Conservation (phyloP, 371 early-diverging fungal genomes). For the Saksenaea vasiformis region DNA sequence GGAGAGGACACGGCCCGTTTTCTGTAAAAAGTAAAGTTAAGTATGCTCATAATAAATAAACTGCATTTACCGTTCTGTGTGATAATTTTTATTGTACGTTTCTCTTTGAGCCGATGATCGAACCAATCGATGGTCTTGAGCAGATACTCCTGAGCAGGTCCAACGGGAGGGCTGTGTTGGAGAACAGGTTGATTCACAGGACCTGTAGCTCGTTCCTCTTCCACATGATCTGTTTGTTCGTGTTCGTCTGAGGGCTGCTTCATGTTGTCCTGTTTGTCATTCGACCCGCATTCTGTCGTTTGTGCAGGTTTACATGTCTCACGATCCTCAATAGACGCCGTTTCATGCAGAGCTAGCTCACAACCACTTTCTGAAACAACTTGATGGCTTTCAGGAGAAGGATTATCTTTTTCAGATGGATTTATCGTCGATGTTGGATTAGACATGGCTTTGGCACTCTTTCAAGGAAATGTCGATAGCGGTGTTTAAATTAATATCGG, state of each 20-base stretch:
- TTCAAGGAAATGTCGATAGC: not conserved
- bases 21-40: constrained; percentile 32
- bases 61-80: constrained; percentile 76
- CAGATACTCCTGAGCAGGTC: constrained; percentile 52
- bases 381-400: not conserved
- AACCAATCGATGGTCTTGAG: constrained; percentile 71
- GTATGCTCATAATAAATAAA: not conserved
- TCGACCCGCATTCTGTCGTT: not conserved
- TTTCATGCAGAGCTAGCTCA: not conserved
- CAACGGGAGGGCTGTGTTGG: not conserved
- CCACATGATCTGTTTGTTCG: not conserved
- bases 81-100: constrained; percentile 61
- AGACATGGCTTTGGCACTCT: not conserved
- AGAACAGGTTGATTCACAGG: not conserved
- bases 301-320: not conserved
- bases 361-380: not conserved
- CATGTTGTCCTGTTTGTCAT: not conserved
- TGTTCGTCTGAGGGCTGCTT: not conserved
- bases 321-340: not conserved
- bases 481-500: not conserved
- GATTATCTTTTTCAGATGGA: not conserved
- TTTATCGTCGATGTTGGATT: not conserved
- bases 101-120: constrained; percentile 38
- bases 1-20: constrained; percentile 92
- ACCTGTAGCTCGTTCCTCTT: not conserved